These are phyloP conservation scores for Linum usitatissimum DNA, from an alignment of 345 rosid genomes.

Conservation along the genomic window DNA sequence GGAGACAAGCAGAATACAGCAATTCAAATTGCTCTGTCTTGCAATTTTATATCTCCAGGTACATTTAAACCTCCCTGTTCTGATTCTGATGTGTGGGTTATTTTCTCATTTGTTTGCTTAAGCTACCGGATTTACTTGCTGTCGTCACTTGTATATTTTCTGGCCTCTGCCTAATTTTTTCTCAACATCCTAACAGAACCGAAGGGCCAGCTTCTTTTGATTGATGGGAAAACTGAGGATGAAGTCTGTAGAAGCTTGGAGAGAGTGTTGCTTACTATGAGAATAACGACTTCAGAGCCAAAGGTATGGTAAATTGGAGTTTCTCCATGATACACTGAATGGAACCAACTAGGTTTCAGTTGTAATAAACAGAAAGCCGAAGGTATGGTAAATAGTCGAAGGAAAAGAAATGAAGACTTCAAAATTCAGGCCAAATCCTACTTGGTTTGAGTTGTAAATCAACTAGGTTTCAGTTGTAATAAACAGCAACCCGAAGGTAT, in stretches of 20 bases:
- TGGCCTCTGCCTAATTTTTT: not conserved
- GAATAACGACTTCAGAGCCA: slow-evolving; percentile 78
- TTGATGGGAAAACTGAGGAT: slow-evolving; percentile 89
- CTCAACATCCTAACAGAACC: slow-evolving; percentile 45
- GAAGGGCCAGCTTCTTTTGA: slow-evolving; percentile 86
- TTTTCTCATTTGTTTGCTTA: not conserved
- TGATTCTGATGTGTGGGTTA: slow-evolving; percentile 1
- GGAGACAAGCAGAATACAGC: slow-evolving; percentile 98
- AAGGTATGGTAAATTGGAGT: slow-evolving; percentile 36
- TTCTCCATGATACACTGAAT: not conserved
- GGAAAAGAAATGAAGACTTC: too few relatives aligned
- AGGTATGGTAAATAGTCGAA: too few relatives aligned
- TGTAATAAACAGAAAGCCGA: too few relatives aligned
- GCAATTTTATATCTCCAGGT: slow-evolving; percentile 98
- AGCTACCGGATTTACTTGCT: slow-evolving; percentile 1
- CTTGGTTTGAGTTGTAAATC: too few relatives aligned
- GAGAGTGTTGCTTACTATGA: slow-evolving; percentile 95
- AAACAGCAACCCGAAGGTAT: too few relatives aligned
- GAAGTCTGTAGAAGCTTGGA: slow-evolving; percentile 81
- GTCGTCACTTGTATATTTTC: not conserved
- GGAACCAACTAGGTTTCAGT: not conserved
- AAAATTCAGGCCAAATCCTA: too few relatives aligned
- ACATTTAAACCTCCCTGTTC: slow-evolving; percentile 8
- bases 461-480: too few relatives aligned
- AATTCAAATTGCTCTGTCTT: slow-evolving; percentile 94